Evolutionary conservation across 176 grass and related monocot genomes (phyloP), one percentile per base, ranked within the genome.

Genomic region (Cocos nucifera): DNA sequence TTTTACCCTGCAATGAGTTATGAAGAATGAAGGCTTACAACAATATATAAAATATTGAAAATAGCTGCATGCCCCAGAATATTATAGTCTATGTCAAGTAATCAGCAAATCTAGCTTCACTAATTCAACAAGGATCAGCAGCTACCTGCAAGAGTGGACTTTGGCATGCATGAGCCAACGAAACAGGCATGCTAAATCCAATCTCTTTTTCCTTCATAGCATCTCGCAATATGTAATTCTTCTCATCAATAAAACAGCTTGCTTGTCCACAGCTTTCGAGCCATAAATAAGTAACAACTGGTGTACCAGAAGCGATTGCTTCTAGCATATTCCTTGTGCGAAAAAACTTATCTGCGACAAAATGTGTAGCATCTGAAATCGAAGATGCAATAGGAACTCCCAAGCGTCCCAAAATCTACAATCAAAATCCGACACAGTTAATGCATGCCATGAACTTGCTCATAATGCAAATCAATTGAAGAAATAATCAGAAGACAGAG

Each of bases 271-370:
- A 95, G 50, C 67, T 78, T 85, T 95, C 83, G 64, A 95, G 91
- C 91, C 91, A 95, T 71, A 70, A 73, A 20, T 81, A 72, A 49
- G 80, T 90, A 59, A 95, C 77, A 7, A 95, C 72, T 44, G 58
- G 83, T 57, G 90, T 95, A 74, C 91, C 91, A 28, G 80, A 56
- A 54, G 91, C 59, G 56, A 95, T 84, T 79, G 91, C 86, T 80
- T 95, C 86, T 57, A 95, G 76, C 80, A 95, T 86, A 58, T 95
- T 90, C 84, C 52, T 86, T 77, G 91, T 95, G 55, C 91, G 82
- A 66, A 66, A 74, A 79, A 95, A 95, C 68, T 82, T 71, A 75
- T 90, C 68, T 25, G 80, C 69, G 17, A 95, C 77, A 68, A 90
- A 95, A 59, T 95, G 91, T 51, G 91, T 90, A 58, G 85, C 91